Evolutionary conservation across 306 rosid species (phyloP).

Genomic region (Vicia faba): DNA sequence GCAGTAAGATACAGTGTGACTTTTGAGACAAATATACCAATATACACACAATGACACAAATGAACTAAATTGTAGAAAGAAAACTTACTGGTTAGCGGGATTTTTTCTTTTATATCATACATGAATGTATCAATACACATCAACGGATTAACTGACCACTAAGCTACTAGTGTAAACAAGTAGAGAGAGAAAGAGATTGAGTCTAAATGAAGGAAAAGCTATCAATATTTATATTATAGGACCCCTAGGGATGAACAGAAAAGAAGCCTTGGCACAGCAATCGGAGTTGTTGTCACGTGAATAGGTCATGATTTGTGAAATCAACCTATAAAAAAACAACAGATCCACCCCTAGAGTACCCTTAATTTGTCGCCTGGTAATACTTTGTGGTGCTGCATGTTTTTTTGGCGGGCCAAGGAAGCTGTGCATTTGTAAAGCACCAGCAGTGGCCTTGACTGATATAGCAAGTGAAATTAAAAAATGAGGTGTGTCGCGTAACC

Average conservation of each 20-base stretch:
- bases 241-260: constrained; percentile 1
- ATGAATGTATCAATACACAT: not conserved
- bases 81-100: not conserved
- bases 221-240: constrained; percentile 4
- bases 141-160: not conserved
- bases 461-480: not conserved
- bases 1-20: not conserved
- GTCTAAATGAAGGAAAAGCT: not conserved
- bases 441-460: not conserved
- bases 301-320: not conserved
- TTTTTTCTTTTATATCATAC: not conserved
- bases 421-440: not conserved
- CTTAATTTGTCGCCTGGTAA: not conserved
- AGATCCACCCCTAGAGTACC: not conserved
- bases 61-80: not conserved
- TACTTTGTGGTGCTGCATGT: not conserved
- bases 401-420: not conserved
- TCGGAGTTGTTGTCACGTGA: not conserved
- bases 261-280: not conserved
- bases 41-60: not conserved
- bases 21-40: constrained; percentile 9
- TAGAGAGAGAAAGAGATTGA: not conserved
- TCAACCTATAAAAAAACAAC: not conserved
- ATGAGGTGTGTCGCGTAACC: not conserved
- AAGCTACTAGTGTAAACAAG: not conserved